Conservation (phyloP, 2,329 filamentous ascomycete genomes). For the Pseudogymnoascus sp. region DNA sequence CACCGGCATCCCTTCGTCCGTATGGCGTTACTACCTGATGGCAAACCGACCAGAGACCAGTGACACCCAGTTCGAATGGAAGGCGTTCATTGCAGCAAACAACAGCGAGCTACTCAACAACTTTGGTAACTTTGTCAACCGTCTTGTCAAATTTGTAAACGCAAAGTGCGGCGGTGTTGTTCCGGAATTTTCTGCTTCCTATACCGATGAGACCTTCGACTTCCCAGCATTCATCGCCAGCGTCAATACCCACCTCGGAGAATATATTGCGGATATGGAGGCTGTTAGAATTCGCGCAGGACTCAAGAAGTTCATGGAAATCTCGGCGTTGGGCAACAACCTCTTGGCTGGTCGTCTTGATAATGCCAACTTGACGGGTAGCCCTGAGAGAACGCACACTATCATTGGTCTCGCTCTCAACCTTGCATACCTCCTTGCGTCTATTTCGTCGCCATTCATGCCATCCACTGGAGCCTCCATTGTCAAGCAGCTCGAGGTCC, state of each 20-base stretch:
- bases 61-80: constrained; percentile 88
- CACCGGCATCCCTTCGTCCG: constrained; percentile 73
- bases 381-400: constrained; percentile 32
- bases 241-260: constrained; percentile 57
- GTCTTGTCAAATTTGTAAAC: constrained; percentile 68
- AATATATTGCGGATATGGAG: constrained; percentile 63
- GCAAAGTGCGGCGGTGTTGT: constrained; percentile 66
- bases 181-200: constrained; percentile 50
- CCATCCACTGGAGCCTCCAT: constrained; percentile 71
- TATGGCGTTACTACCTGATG: constrained; percentile 91
- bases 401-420: constrained; percentile 72
- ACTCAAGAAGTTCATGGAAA: constrained; percentile 56
- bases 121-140: constrained; percentile 66
- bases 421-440: constrained; percentile 73
- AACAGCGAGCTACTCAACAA: constrained; percentile 81
- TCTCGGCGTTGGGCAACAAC: constrained; percentile 58
- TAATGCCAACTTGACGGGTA: constrained; percentile 33
- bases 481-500: constrained; percentile 62
- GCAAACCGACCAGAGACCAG: constrained; percentile 77
- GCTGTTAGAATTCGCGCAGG: constrained; percentile 63
- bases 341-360: constrained; percentile 43
- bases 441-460: constrained; percentile 76
- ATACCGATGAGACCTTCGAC: constrained; percentile 48
- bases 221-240: constrained; percentile 41
- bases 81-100: constrained; percentile 72